Evolutionary conservation across 805 yeast genomes (phyloP), one percentile per base, ranked within the genome.

Genomic region (Hanseniaspora pseudoguilliermondii): DNA sequence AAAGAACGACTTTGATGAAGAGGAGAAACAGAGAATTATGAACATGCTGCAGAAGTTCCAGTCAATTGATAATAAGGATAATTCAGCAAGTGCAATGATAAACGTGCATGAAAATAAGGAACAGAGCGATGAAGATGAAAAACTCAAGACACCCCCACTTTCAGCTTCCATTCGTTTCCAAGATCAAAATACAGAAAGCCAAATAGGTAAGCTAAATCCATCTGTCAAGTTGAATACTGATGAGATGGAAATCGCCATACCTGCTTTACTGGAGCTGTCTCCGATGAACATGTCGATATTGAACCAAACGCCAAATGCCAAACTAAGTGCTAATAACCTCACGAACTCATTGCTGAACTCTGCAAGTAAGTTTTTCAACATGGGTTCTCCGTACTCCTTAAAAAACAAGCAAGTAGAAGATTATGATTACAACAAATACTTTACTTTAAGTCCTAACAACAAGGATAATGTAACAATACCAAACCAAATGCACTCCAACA

Each of bases 401-500:
- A 52, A 44, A 38, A 35, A 44, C 32, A 44, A 44, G 15, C 55
- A 44, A 6, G 4, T 52, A 15, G 55, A 52, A 15, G 55, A 52
- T 18, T 52, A 52, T 52, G 55, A 52, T n/a, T 52, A 52, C 13
- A 47, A 44, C 39, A 52, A 44, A 18, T 44, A 41, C 32, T 52
- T 52, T n/a, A 44, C 36, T 29, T 25, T 44, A 42, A 44, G 49
- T 39, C 49, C 55, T 16, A 52, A 52, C 27, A 42, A 50, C 42
- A 50, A 44, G 47, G 55, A 52, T n/a, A 48, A 36, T 52, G 55
- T 52, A 52, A 52, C 55, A 52, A n/a, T 52, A 52, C 36, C 29
- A 42, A 52, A 20, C 15, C 25, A 50, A 23, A 47, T 35, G 15
- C 23, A 27, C 10, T 20, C 23, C 18, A 49, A 49, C 21, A 47